Evolutionary conservation across 495 filamentous ascomycete genomes (phyloP).

Genomic region (Aspergillus incahuasiensis): DNA sequence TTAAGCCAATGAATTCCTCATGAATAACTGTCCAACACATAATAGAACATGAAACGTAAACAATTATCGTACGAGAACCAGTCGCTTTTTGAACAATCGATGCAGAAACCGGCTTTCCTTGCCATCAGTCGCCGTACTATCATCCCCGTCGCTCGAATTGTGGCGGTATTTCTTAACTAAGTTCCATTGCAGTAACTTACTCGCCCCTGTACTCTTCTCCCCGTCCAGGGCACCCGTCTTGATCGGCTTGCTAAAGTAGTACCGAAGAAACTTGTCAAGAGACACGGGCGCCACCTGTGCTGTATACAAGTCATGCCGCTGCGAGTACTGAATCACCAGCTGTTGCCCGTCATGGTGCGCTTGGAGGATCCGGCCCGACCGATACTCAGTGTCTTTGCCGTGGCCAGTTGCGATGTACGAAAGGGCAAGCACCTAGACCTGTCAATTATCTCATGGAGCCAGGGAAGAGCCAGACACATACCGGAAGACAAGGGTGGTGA

Average conservation of each 20-base stretch:
- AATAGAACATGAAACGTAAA: background rate
- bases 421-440: slow-evolving; percentile 7
- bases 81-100: background rate
- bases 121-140: background rate
- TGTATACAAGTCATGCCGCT: background rate
- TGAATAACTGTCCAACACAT: background rate
- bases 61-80: background rate
- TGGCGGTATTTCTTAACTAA: background rate
- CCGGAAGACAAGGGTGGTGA: slow-evolving; percentile 5
- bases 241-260: slow-evolving; percentile 12
- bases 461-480: slow-evolving; percentile 3
- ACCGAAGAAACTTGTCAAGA: slow-evolving; percentile 6
- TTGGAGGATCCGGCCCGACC: slow-evolving; percentile 12
- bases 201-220: background rate
- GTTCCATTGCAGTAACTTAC: background rate
- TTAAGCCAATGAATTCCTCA: slow-evolving; percentile 14
- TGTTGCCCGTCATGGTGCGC: slow-evolving; percentile 10
- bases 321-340: slow-evolving; percentile 12
- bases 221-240: background rate
- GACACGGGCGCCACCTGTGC: background rate
- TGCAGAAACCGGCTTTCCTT: background rate
- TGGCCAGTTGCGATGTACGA: slow-evolving; percentile 5
- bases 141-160: background rate
- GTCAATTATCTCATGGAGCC: background rate
- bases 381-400: background rate